These are phyloP conservation scores for Knoxia roxburghii DNA, from an alignment of 257 asterid genomes.

Conservation along the genomic window DNA sequence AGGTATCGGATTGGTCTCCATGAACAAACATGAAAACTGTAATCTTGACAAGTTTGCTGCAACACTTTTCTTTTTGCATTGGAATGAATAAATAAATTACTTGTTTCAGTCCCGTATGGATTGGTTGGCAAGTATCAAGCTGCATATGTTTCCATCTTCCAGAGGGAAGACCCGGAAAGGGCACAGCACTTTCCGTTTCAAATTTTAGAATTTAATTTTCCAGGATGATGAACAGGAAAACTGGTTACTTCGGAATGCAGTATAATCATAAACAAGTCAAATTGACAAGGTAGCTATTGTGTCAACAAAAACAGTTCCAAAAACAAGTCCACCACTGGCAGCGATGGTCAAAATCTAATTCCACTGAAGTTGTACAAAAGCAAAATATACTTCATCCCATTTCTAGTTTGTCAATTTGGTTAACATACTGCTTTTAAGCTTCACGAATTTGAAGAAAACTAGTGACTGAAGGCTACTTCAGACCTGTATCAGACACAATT, in stretches of 20 bases:
- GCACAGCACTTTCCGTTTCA: background rate
- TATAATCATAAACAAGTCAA: background rate
- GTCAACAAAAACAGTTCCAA: no score
- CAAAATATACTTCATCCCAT: background rate
- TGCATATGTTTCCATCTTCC: background rate
- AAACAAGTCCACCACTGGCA: no score
- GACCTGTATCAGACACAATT: background rate
- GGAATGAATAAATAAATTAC: no score
- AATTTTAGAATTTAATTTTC: background rate
- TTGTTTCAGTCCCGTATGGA: no score
- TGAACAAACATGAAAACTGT: background rate
- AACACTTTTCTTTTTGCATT: no score
- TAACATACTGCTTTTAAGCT: background rate
- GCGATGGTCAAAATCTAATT: background rate
- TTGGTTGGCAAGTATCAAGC: background rate
- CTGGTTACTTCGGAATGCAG: background rate
- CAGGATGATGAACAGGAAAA: background rate
- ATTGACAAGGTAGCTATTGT: no score
- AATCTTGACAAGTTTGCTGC: background rate
- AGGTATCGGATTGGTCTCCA: no score
- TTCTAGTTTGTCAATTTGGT: background rate
- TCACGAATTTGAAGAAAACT: background rate
- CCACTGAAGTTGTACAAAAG: background rate
- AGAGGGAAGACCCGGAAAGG: no score
- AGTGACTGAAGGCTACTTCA: background rate